phyloP scores from a whole-genome alignment of 2,329 filamentous ascomycete genomes.

The Monosporascus sp. region DNA sequence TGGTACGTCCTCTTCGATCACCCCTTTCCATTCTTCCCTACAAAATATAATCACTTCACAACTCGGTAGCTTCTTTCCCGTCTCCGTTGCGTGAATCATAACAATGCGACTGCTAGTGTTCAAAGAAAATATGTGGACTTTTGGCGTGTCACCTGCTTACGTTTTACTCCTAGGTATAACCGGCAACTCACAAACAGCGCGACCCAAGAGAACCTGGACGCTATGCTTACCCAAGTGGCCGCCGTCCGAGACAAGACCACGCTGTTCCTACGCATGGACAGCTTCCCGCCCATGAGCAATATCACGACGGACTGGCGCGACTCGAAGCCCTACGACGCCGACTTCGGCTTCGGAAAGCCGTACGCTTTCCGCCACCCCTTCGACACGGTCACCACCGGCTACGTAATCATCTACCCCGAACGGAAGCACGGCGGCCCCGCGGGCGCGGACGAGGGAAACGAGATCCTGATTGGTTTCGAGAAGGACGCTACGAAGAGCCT shows the following conservation, averaged over 20 bases:
- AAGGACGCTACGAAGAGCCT: slow-evolving; percentile 7
- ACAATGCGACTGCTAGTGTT: too few species aligned
- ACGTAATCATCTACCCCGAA: slow-evolving; percentile 11
- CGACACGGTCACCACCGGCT: slow-evolving; percentile 6
- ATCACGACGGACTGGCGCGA: slow-evolving; percentile 13
- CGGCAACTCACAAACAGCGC: not conserved
- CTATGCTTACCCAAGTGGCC: not conserved
- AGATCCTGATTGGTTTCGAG: slow-evolving; percentile 13
- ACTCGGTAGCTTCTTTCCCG: too few species aligned
- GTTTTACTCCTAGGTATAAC: not conserved
- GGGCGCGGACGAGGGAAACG: slow-evolving; percentile 13
- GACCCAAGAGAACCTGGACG: not conserved
- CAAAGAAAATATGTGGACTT: too few species aligned
- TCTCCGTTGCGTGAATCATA: too few species aligned
- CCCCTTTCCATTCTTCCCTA: not conserved
- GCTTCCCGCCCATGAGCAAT: slow-evolving; percentile 2
- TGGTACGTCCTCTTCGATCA: not conserved
- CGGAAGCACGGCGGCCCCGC: slow-evolving; percentile 1
- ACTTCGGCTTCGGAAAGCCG: slow-evolving; percentile 15
- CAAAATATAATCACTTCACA: too few species aligned
- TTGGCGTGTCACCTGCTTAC: not conserved
- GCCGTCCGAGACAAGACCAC: not conserved
- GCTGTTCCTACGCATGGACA: slow-evolving; percentile 2
- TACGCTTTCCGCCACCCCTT: slow-evolving; percentile 11
- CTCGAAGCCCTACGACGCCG: slow-evolving; percentile 7